These are phyloP conservation scores for Candida sp. DNA, from an alignment of 1,139 yeast species.

Conservation along the genomic window DNA sequence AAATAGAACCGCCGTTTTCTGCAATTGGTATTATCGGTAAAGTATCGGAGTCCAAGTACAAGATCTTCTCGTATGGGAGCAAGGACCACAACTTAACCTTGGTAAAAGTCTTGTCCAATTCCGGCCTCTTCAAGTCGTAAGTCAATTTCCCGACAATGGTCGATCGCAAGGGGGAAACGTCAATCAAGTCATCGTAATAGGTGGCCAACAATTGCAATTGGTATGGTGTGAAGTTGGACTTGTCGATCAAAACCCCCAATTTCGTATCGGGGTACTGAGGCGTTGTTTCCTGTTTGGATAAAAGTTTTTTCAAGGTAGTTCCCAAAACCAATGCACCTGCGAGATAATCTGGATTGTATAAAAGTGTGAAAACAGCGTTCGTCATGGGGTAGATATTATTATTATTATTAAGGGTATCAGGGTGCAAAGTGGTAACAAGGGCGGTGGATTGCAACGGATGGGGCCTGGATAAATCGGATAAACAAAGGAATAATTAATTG, in stretches of 20 bases:
- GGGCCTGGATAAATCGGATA: background rate
- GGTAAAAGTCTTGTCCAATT: conserved; percentile 70
- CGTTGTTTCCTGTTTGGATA: conserved; percentile 7
- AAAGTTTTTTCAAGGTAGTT: conserved; percentile 26
- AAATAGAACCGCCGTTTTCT: conserved; percentile 43
- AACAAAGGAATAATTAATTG: background rate
- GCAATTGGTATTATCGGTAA: conserved; percentile 53
- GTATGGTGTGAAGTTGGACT: conserved; percentile 24
- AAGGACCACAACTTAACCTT: conserved; percentile 78
- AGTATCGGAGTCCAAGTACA: conserved; percentile 86
- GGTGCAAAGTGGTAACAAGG: background rate
- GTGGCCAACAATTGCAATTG: conserved; percentile 31
- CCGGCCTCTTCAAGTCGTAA: conserved; percentile 66
- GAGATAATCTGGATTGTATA: conserved; percentile 67
- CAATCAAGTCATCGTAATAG: conserved; percentile 36
- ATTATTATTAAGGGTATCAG: background rate
- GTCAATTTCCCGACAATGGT: conserved; percentile 27
- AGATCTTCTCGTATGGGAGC: conserved; percentile 54
- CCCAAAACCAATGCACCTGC: conserved; percentile 82
- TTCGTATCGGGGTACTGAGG: conserved; percentile 14
- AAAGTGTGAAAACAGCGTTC: conserved; percentile 66
- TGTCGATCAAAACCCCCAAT: conserved; percentile 41
- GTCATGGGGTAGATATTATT: conserved; percentile 19
- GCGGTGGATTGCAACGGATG: background rate
- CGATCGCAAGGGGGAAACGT: conserved; percentile 32